phyloP scores from a whole-genome alignment of 768 basidiomycete species.

The Baorangia bicolor region DNA sequence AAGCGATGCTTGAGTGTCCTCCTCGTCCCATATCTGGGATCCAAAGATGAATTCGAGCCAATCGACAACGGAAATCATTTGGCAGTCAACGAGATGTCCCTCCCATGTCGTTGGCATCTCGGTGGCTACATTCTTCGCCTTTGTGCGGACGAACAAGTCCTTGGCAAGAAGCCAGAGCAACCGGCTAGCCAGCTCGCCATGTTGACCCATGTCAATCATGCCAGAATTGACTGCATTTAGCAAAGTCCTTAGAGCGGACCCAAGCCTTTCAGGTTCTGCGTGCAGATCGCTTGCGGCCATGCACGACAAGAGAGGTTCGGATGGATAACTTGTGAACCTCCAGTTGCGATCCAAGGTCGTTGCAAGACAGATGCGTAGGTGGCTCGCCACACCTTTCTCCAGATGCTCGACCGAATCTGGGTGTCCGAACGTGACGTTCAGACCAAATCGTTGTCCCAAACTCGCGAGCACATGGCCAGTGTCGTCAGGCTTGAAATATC shows the following conservation, averaged over 20 bases:
- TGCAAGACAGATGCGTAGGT: conserved; percentile 10
- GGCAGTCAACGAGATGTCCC: conserved; percentile 3
- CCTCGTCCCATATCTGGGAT: not conserved
- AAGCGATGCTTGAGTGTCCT: not conserved
- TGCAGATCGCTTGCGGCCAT: conserved; percentile 5
- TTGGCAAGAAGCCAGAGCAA: conserved; percentile 5
- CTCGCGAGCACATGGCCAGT: not conserved
- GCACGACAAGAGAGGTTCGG: conserved; percentile 19
- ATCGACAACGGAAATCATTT: conserved; percentile 9
- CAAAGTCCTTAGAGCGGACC: not conserved
- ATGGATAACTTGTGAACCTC: conserved; percentile 16
- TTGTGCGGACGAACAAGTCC: not conserved
- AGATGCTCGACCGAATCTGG: not conserved
- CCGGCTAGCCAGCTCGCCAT: conserved; percentile 4
- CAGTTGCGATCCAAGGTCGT: conserved; percentile 5
- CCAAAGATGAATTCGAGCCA: conserved; percentile 17
- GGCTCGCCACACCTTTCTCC: conserved; percentile 7
- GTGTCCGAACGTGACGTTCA: conserved; percentile 3
- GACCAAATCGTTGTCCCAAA: conserved; percentile 1
- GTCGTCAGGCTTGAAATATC: not conserved
- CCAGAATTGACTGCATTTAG: not conserved
- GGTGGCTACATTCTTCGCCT: not conserved
- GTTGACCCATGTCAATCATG: conserved; percentile 6
- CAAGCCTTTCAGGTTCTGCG: not conserved
- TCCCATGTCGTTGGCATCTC: conserved; percentile 1